These are phyloP conservation scores for Musa itinerans DNA, from an alignment of 176 grass and related monocot genomes.

Conservation along the genomic window DNA sequence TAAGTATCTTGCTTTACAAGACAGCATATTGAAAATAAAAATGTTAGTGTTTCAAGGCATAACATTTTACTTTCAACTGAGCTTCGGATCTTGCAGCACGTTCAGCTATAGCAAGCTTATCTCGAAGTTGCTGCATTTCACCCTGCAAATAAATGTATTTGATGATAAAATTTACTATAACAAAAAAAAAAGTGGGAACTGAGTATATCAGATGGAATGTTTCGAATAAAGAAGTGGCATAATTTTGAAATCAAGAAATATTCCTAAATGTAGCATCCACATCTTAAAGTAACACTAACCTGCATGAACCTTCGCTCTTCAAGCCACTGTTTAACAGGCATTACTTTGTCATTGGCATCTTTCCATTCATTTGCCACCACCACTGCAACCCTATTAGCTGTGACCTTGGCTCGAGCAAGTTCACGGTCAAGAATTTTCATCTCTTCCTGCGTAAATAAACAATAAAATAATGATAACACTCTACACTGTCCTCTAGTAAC, in stretches of 20 bases:
- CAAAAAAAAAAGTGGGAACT: not conserved
- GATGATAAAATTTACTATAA: not conserved
- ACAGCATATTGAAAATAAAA: not conserved
- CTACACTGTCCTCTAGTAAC: not conserved
- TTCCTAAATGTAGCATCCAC: too few relatives aligned
- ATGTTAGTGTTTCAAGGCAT: not conserved
- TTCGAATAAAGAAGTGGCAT: not conserved
- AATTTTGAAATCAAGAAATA: not conserved
- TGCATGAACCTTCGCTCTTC: constrained; percentile 78
- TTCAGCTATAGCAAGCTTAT: constrained; percentile 88
- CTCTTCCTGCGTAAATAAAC: constrained; percentile 49
- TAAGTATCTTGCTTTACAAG: not conserved
- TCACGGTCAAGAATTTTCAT: constrained; percentile 89
- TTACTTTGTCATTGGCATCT: constrained; percentile 90
- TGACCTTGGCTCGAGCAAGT: constrained; percentile 76
- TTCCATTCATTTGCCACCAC: constrained; percentile 99
- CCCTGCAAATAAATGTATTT: constrained; percentile 35
- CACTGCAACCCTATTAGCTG: constrained; percentile 88
- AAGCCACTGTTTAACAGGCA: constrained; percentile 93
- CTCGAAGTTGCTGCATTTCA: constrained; percentile 94
- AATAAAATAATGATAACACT: not conserved
- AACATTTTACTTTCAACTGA: constrained; percentile 63
- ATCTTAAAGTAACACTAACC: constrained; percentile 28
- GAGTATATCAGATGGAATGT: not conserved
- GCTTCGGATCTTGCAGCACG: constrained; percentile 82